Conservation (phyloP, 805 yeast species). For the Hanseniaspora opuntiae region DNA sequence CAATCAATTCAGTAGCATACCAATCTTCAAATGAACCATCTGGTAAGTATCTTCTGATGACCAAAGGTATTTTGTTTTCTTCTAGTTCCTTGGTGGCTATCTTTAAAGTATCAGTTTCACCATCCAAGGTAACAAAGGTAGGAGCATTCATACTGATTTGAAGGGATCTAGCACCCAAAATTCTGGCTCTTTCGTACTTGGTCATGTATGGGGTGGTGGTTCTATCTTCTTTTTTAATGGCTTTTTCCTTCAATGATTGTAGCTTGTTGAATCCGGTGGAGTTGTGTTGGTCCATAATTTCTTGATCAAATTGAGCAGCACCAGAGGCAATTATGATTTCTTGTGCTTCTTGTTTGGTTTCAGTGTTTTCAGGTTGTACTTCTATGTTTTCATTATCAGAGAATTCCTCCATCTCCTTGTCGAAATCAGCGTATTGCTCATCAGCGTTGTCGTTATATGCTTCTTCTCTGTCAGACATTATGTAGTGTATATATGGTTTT, state of each 20-base stretch:
- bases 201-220: constrained; percentile 98
- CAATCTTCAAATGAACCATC: constrained; percentile 96
- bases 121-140: constrained; percentile 92
- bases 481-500: not conserved
- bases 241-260: constrained; percentile 63
- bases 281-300: constrained; percentile 18
- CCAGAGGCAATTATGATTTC: constrained; percentile 66
- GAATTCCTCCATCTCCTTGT: constrained; percentile 52
- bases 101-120: constrained; percentile 96
- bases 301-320: constrained; percentile 43
- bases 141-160: constrained; percentile 98
- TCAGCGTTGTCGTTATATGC: constrained; percentile 55
- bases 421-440: constrained; percentile 62
- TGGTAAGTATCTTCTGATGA: constrained; percentile 89
- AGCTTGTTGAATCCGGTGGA: constrained; percentile 29
- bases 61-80: constrained; percentile 88
- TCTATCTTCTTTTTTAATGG: constrained; percentile 78
- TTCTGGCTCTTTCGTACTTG: constrained; percentile 94
- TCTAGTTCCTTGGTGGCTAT: constrained; percentile 94
- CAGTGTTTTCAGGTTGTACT: constrained; percentile 23
- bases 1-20: constrained; percentile 96
- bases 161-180: constrained; percentile 90
- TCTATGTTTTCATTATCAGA: constrained; percentile 52
- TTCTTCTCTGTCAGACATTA: constrained; percentile 46
- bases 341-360: constrained; percentile 26